These are phyloP conservation scores for Sicyos baderoa DNA, from an alignment of 306 rosid species.

Conservation along the genomic window DNA sequence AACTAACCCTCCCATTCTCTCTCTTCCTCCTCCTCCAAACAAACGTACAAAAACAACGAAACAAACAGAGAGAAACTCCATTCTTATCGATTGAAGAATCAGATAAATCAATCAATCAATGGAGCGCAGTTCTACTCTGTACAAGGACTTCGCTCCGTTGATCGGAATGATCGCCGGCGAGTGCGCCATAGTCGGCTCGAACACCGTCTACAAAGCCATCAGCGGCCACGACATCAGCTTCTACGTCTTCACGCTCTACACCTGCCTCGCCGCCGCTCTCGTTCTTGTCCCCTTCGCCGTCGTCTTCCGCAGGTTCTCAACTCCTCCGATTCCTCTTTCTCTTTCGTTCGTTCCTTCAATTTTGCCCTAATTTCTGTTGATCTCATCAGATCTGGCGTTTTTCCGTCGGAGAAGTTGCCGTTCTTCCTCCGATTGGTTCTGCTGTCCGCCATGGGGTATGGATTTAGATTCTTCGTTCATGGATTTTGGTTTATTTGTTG, in stretches of 20 bases:
- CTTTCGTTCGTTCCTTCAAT: neutral
- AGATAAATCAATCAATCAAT: neutral
- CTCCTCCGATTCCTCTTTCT: neutral
- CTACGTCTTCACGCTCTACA: conserved; percentile 45
- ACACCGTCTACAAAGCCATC: conserved; percentile 49
- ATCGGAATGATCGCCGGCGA: conserved; percentile 38
- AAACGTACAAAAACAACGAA: neutral
- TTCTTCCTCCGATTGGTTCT: neutral
- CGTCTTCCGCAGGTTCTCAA: conserved; percentile 46
- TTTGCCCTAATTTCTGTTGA: neutral
- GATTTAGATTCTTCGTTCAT: neutral
- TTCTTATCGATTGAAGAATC: conserved; percentile 5
- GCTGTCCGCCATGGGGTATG: conserved; percentile 14
- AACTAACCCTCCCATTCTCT: neutral
- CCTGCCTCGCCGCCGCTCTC: conserved; percentile 33
- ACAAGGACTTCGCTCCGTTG: conserved; percentile 40
- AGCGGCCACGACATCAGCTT: conserved; percentile 35
- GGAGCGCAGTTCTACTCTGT: conserved; percentile 20
- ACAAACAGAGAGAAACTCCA: neutral
- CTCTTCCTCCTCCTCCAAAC: neutral
- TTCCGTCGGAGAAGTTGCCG: neutral
- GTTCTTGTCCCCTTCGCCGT: conserved; percentile 41
- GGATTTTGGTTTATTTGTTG: neutral
- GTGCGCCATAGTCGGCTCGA: conserved; percentile 39
- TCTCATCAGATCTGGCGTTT: conserved; percentile 8